These are phyloP conservation scores for Euptelea pleiosperma DNA, from an alignment of 164 flowering plant species.

Conservation along the genomic window DNA sequence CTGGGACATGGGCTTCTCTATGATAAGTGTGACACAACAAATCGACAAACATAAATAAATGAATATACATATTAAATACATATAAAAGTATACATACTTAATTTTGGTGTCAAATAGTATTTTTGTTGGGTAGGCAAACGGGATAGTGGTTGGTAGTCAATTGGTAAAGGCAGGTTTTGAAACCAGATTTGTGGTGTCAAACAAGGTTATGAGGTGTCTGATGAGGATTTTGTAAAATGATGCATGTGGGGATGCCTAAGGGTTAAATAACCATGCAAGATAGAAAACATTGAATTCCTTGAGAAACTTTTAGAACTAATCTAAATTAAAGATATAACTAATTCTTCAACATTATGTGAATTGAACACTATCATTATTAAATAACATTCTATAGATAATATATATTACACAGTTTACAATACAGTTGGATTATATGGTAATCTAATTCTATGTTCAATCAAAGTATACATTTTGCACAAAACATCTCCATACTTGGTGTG, in stretches of 20 bases:
- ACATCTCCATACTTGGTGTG: too few relatives aligned
- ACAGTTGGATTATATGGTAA: not conserved
- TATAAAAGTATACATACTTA: not conserved
- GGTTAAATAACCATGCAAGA: too few relatives aligned
- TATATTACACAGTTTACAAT: not conserved
- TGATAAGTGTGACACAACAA: slow-evolving; percentile 14
- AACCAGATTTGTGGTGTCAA: not conserved
- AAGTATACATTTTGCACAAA: too few relatives aligned
- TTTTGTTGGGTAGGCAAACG: too few relatives aligned
- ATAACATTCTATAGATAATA: not conserved
- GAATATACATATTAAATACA: not conserved
- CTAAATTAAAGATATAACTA: too few relatives aligned
- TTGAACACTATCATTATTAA: not conserved
- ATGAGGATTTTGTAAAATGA: not conserved
- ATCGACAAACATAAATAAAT: not conserved
- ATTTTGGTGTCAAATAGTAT: not conserved
- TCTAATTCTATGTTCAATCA: too few relatives aligned
- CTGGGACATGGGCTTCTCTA: slow-evolving; percentile 36
- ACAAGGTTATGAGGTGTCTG: not conserved
- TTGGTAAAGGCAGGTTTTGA: too few relatives aligned
- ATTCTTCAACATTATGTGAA: not conserved
- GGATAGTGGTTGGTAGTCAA: too few relatives aligned
- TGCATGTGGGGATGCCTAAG: not conserved
- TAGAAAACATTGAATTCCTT: too few relatives aligned
- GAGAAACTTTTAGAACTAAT: too few relatives aligned